Evolutionary conservation across 768 basidiomycete species (phyloP).

Genomic region (Peribolospora baueri): DNA sequence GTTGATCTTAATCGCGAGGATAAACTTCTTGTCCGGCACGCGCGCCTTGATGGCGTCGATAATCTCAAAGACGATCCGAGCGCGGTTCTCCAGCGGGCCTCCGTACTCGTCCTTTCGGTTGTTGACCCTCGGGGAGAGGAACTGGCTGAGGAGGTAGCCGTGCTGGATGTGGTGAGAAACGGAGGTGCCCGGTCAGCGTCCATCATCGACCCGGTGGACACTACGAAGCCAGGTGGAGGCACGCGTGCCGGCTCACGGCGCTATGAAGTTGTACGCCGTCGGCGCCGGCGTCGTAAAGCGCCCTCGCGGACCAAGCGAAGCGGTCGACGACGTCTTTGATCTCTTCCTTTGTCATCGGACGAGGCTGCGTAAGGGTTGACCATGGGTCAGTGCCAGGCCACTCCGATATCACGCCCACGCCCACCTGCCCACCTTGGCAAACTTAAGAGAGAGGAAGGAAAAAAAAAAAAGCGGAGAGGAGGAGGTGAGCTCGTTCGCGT

Average conservation of each 20-base stretch:
- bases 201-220: too few species aligned
- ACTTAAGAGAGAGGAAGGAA: too few species aligned
- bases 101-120: constrained; percentile 21
- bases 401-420: too few species aligned
- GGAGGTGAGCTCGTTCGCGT: too few species aligned
- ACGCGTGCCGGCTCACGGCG: too few species aligned
- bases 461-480: too few species aligned
- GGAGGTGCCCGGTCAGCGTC: too few species aligned
- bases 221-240: too few species aligned
- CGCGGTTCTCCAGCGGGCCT: constrained; percentile 20
- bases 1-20: constrained; percentile 13
- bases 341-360: constrained; percentile 20
- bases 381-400: too few species aligned
- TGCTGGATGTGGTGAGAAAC: background rate
- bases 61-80: constrained; percentile 19
- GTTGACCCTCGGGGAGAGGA: constrained; percentile 19
- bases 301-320: constrained; percentile 11
- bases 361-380: too few species aligned
- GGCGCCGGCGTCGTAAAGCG: constrained; percentile 10
- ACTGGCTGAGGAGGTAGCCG: constrained; percentile 18
- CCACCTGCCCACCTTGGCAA: too few species aligned
- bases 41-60: constrained; percentile 14
- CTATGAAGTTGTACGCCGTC: constrained; percentile 5
- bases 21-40: constrained; percentile 7
- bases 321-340: constrained; percentile 22